Evolutionary conservation across 192 early-diverging fungal species (phyloP).

Genomic region (Coemansia sp.): DNA sequence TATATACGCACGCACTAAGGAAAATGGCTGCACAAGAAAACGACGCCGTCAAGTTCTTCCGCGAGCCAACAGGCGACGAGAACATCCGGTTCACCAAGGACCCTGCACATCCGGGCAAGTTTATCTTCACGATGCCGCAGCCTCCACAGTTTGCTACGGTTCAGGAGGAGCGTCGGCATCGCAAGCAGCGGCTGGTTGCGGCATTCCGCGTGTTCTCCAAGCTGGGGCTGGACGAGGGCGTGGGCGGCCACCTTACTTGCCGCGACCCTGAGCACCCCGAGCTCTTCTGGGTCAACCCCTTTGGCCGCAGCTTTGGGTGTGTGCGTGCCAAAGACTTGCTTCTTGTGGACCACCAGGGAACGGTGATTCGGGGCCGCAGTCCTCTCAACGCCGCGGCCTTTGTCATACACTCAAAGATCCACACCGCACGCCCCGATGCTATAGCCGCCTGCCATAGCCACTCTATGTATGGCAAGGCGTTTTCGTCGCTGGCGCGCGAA

Average conservation of each 20-base stretch:
- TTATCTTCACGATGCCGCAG: conserved; percentile 46
- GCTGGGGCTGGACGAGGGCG: conserved; percentile 58
- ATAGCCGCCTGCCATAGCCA: conserved; percentile 58
- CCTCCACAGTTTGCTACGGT: conserved; percentile 46
- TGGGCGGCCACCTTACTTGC: conserved; percentile 60
- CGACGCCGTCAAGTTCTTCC: conserved; percentile 23
- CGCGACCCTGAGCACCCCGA: conserved; percentile 58
- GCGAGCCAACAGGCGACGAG: conserved; percentile 12
- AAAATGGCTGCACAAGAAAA: conserved; percentile 21
- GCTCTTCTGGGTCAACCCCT: conserved; percentile 62
- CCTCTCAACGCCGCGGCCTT: conserved; percentile 60
- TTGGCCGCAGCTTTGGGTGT: conserved; percentile 54
- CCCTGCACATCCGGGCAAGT: conserved; percentile 30
- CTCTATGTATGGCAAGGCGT: conserved; percentile 59
- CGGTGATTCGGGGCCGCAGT: conserved; percentile 46
- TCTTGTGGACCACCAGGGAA: conserved; percentile 56
- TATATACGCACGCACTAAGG: no score
- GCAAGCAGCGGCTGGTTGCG: conserved; percentile 57
- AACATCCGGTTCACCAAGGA: conserved; percentile 36
- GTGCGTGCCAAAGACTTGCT: conserved; percentile 55
- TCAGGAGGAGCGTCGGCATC: conserved; percentile 54
- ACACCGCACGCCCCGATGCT: conserved; percentile 49
- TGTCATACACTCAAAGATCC: conserved; percentile 59
- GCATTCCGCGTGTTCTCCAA: conserved; percentile 58
- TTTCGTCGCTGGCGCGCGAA: conserved; percentile 45